Evolutionary conservation across 148 eudicot species (phyloP).

Genomic region (Persicaria tinctoria): DNA sequence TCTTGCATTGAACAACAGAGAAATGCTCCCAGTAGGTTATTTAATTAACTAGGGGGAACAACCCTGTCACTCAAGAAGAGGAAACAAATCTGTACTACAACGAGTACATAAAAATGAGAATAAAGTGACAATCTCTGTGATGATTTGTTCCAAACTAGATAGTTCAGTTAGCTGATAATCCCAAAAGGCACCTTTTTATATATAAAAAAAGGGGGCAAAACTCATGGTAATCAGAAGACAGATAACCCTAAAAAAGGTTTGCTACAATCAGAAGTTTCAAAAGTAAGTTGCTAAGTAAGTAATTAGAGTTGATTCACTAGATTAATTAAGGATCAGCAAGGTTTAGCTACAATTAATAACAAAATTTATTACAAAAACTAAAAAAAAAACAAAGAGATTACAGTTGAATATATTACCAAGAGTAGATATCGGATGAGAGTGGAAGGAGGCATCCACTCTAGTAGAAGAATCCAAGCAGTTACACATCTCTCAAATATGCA

Average conservation of each 20-base stretch:
- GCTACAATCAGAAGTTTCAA: neutral
- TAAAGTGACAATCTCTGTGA: too few species aligned
- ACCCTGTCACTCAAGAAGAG: too few species aligned
- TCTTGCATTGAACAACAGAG: too few species aligned
- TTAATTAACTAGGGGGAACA: too few species aligned
- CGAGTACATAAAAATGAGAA: too few species aligned
- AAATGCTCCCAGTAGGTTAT: too few species aligned
- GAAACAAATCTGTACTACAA: too few species aligned
- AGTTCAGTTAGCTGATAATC: too few species aligned
- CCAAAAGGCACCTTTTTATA: too few species aligned
- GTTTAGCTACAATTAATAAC: neutral
- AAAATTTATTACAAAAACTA: neutral
- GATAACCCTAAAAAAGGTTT: neutral
- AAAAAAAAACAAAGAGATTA: slow-evolving; percentile 5
- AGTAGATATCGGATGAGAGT: slow-evolving; percentile 25
- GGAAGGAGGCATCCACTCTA: slow-evolving; percentile 56
- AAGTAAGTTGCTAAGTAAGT: neutral
- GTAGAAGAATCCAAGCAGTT: slow-evolving; percentile 78
- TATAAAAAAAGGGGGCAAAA: neutral
- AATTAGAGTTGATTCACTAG: neutral
- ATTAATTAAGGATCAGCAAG: neutral
- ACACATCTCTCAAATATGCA: slow-evolving; percentile 40
- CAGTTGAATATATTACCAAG: slow-evolving; percentile 31
- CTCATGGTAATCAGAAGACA: neutral
- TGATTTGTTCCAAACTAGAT: too few species aligned